Percentiles rank a stretch among this genome's conserved stretches.
phyloP scores from a whole-genome alignment of 495 filamentous ascomycete genomes.

The Evansstolkia leycettana region DNA sequence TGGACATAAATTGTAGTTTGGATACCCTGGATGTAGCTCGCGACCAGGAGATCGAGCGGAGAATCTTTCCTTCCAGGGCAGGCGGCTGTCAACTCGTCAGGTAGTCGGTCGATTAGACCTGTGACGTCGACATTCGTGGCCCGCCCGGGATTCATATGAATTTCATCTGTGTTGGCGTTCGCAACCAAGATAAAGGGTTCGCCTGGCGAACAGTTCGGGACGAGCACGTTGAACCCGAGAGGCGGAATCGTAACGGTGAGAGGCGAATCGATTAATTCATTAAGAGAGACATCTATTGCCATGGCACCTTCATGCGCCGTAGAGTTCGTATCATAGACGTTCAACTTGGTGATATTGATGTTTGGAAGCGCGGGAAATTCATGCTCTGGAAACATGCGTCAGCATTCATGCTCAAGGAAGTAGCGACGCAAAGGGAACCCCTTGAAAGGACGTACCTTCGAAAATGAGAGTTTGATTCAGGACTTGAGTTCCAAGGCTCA shows the following conservation, averaged over 20 bases:
- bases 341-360: constrained; percentile 64
- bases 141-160: constrained; percentile 51
- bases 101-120: constrained; percentile 56
- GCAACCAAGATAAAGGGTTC: constrained; percentile 61
- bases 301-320: constrained; percentile 46
- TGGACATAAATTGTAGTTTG: constrained; percentile 68
- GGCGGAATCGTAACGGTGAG: constrained; percentile 60
- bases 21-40: constrained; percentile 67
- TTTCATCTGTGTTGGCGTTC: constrained; percentile 50
- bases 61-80: constrained; percentile 70
- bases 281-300: constrained; percentile 61
- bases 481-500: constrained; percentile 60
- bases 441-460: constrained; percentile 53
- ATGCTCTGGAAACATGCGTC: constrained; percentile 24
- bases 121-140: constrained; percentile 55
- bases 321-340: constrained; percentile 54
- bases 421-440: constrained; percentile 9
- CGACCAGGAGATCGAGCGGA: constrained; percentile 74
- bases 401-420: constrained; percentile 4
- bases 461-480: constrained; percentile 61
- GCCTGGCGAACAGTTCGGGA: constrained; percentile 57
- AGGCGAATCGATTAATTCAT: constrained; percentile 60
- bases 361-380: constrained; percentile 65
- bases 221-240: constrained; percentile 71
- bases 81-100: constrained; percentile 49